phyloP scores from a whole-genome alignment of 1,139 yeast species.

The Magnusiomyces suaveolens region DNA sequence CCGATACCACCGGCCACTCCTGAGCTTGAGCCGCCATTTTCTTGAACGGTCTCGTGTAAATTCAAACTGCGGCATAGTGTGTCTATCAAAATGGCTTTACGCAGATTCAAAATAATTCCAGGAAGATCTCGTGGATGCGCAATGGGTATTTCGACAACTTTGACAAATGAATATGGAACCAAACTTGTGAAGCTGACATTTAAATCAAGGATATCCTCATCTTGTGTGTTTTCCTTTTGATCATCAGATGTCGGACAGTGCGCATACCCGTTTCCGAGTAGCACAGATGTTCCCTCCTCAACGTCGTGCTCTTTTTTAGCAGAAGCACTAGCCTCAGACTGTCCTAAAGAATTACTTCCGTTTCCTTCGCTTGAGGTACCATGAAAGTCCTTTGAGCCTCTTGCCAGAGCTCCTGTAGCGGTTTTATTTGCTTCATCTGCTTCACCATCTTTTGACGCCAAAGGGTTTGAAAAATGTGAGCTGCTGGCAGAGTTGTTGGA shows the following conservation, averaged over 20 bases:
- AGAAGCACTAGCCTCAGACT: not conserved
- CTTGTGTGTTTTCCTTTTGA: not conserved
- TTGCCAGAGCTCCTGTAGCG: not conserved
- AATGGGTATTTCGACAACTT: constrained; percentile 27
- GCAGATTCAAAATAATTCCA: constrained; percentile 17
- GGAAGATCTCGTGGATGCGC: constrained; percentile 27
- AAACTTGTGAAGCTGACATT: constrained; percentile 21
- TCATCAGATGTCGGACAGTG: not conserved
- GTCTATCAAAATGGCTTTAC: constrained; percentile 13
- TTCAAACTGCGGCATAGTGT: constrained; percentile 10
- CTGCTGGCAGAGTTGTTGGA: not conserved
- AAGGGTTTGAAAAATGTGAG: not conserved
- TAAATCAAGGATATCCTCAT: constrained; percentile 1
- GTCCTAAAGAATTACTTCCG: not conserved
- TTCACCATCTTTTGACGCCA: constrained; percentile 3
- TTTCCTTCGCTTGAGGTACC: not conserved
- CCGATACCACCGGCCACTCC: not conserved
- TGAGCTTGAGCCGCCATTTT: not conserved
- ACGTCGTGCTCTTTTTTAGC: not conserved
- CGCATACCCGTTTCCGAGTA: constrained; percentile 2
- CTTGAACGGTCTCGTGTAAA: constrained; percentile 4
- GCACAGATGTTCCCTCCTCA: constrained; percentile 1
- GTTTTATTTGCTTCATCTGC: not conserved
- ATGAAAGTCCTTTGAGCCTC: not conserved
- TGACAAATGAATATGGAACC: constrained; percentile 26